A percentile compares a stretch with the other conserved stretches of the same genome.
phyloP scores from a whole-genome alignment of 139 green algal genomes.

The Auxenochlorella pyrenoidosa region DNA sequence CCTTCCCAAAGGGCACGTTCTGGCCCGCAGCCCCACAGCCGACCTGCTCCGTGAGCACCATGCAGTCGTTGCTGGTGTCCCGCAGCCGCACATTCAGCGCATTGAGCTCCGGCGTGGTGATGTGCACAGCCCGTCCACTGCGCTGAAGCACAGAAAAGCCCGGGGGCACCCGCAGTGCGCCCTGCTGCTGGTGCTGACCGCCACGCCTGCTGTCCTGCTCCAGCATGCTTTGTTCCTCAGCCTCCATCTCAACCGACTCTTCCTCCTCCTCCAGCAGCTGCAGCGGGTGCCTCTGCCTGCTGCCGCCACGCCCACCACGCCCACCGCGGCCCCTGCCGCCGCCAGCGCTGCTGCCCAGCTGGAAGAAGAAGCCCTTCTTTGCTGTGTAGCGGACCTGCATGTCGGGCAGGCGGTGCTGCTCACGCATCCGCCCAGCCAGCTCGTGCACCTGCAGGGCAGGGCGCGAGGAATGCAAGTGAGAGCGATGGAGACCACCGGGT shows the following conservation, averaged over 20 bases:
- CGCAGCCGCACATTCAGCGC: constrained; percentile 87
- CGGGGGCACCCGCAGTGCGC: neutral
- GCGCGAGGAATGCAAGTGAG: too few relatives aligned
- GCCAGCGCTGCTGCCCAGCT: neutral
- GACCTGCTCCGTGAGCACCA: constrained; percentile 83
- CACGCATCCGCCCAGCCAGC: constrained; percentile 57
- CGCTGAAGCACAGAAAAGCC: constrained; percentile 70
- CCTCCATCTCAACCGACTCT: neutral
- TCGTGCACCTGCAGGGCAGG: constrained; percentile 60
- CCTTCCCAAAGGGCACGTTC: too few relatives aligned
- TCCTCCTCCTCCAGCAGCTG: neutral
- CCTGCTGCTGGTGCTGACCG: neutral
- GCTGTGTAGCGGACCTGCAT: constrained; percentile 73
- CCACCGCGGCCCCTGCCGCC: neutral
- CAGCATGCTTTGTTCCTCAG: neutral
- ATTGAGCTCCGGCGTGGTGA: constrained; percentile 85
- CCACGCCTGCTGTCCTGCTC: neutral
- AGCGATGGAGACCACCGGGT: too few relatives aligned
- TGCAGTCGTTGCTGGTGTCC: constrained; percentile 81
- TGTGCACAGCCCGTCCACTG: constrained; percentile 46
- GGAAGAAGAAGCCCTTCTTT: constrained; percentile 30
- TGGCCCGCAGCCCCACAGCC: neutral
- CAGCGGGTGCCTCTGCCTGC: neutral
- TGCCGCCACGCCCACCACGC: neutral
- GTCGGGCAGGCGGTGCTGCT: constrained; percentile 46